phyloP scores from a whole-genome alignment of 805 yeast genomes.

The Metschnikowia koreensis region DNA sequence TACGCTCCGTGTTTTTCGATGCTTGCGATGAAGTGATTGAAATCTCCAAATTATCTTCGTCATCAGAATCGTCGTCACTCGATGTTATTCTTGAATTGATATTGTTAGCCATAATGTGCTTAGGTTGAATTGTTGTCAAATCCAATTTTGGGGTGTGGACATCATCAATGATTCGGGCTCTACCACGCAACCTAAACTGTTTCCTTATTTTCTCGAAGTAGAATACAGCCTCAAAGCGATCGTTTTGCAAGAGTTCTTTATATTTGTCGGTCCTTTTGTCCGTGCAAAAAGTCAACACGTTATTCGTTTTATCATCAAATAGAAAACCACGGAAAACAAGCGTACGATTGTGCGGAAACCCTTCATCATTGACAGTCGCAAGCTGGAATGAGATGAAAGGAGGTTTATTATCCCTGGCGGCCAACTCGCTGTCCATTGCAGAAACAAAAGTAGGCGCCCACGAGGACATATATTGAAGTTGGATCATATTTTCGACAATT shows the following conservation, averaged over 20 bases:
- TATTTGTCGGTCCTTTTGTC: constrained; percentile 69
- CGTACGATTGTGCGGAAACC: constrained; percentile 65
- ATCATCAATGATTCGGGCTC: constrained; percentile 46
- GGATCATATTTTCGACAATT: constrained; percentile 21
- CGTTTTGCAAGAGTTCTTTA: constrained; percentile 48
- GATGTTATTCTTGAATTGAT: constrained; percentile 19
- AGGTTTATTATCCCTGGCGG: constrained; percentile 23
- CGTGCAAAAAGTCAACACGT: constrained; percentile 66
- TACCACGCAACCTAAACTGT: constrained; percentile 74
- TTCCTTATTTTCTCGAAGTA: constrained; percentile 60
- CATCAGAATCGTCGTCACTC: constrained; percentile 15
- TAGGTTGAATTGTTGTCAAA: constrained; percentile 30
- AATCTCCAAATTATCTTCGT: constrained; percentile 15
- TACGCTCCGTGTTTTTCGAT: neutral
- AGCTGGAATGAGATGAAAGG: constrained; percentile 65
- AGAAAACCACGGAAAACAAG: constrained; percentile 73
- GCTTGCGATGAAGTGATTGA: constrained; percentile 10
- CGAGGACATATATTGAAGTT: constrained; percentile 51
- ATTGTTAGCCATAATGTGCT: constrained; percentile 19
- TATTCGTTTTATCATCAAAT: constrained; percentile 65
- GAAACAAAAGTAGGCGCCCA: constrained; percentile 70
- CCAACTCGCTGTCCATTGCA: constrained; percentile 47
- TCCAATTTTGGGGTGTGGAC: constrained; percentile 32
- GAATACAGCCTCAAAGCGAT: constrained; percentile 72
- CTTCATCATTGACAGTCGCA: constrained; percentile 57